These are phyloP conservation scores for Cystoisospora suis DNA, from an alignment of 169 alveolate species.

Conservation along the genomic window DNA sequence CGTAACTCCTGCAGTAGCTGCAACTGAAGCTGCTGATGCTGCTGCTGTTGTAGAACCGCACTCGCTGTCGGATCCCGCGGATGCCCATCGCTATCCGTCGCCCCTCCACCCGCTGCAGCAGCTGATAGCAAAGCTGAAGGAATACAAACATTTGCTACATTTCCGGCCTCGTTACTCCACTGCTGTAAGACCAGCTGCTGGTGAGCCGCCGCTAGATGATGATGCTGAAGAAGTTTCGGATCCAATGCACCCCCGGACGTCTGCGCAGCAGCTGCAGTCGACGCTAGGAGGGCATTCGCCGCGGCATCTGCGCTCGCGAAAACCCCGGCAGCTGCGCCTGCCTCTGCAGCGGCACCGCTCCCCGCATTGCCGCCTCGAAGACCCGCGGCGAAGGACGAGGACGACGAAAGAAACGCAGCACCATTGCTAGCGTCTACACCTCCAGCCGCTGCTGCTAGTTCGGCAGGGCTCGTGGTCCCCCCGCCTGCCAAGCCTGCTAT, in stretches of 20 bases:
- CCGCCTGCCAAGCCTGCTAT: background rate
- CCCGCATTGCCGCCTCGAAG: background rate
- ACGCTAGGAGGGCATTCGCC: background rate
- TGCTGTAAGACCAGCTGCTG: slow-evolving; percentile 6
- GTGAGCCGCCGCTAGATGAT: background rate
- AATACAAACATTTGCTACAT: background rate
- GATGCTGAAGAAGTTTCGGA: slow-evolving; percentile 7
- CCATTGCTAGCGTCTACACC: too few species aligned
- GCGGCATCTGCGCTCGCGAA: background rate
- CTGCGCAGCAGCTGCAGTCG: background rate
- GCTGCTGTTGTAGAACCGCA: background rate
- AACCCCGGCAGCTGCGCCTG: background rate
- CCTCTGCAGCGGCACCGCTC: background rate
- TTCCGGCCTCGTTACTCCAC: slow-evolving; percentile 8
- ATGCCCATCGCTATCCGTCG: background rate
- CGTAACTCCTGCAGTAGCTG: slow-evolving; percentile 26
- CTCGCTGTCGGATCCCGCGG: background rate
- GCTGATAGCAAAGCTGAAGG: background rate
- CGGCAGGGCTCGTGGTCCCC: background rate
- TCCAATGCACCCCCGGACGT: too few species aligned
- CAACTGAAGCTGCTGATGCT: slow-evolving; percentile 13
- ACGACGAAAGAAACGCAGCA: background rate
- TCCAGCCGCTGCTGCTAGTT: background rate
- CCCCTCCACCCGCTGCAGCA: background rate
- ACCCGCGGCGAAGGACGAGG: background rate